Evolutionary conservation across 495 filamentous ascomycete species (phyloP), one percentile per base, ranked within the genome.

Genomic region (Pyrenula aspistea): DNA sequence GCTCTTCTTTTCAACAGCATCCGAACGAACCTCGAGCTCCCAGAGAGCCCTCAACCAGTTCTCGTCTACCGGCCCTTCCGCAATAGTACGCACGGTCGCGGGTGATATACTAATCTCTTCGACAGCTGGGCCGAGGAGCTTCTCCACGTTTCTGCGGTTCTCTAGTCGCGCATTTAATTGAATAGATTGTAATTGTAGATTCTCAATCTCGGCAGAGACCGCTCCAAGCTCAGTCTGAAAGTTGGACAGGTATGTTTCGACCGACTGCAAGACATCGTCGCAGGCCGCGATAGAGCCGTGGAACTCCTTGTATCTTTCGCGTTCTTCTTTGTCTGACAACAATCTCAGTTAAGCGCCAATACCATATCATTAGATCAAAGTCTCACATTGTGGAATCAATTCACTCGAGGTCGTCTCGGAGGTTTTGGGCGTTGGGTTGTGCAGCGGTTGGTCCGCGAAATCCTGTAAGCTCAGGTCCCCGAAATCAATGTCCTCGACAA

Each of bases 191-290:
- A 85, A 82, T 68, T 98, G 93, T 19, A 98, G 73, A 12, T 82
- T 89, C 70, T 98, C 94, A 24, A 98, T 98, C 64, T 98, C 93
- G 2, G 88, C 83, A 10, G 93, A 96, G 3, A 98, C 94, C 1
- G 81, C 80, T 2, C 89, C 91, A 12, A 98, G 77, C 67, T 98
- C 93, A 53, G 86, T 86, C 69, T 91, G 90, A 63, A 98, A 98
- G 65, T 85, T 89, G 49, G 88, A 87, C 53, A 98, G 71, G 65
- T 96, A 96, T 19, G 80, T 79, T 70, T 98, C 92, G 51, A 98
- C 91, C 1, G 94, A 95, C 65, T 83, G 86, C 48, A 96, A 82
- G 49, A 98, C 89, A 62, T 95, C 87, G 68, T 98, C 91, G 67
- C 93, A 97, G 24, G 88, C 87, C 25, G 76, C 69, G 60, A 98